phyloP scores from a whole-genome alignment of 352 stramenopile species.

The Phytophthora idaei region DNA sequence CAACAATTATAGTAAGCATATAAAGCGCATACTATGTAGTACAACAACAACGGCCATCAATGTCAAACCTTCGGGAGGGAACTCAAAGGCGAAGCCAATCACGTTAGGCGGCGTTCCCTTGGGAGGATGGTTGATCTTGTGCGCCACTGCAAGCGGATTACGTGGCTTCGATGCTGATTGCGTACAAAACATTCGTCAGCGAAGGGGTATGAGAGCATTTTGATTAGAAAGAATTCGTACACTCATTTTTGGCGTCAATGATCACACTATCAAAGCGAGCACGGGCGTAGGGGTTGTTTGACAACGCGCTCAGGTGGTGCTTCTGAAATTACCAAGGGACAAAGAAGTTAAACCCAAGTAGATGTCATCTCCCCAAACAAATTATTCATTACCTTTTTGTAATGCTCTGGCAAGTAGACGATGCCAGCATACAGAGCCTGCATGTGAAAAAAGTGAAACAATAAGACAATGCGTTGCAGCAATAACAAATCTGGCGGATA shows the following conservation, averaged over 20 bases:
- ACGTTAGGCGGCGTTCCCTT: conserved; percentile 72
- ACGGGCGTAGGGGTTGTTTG: conserved; percentile 78
- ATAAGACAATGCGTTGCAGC: neutral
- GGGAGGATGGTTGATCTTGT: conserved; percentile 90
- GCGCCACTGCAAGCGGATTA: conserved; percentile 76
- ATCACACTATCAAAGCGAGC: conserved; percentile 88
- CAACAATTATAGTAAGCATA: neutral
- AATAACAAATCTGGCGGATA: conserved; percentile 5
- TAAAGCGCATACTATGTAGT: too few species aligned
- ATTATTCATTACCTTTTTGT: conserved; percentile 65
- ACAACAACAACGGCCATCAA: too few species aligned
- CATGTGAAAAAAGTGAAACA: neutral
- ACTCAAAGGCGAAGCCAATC: conserved; percentile 84
- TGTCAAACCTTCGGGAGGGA: conserved; percentile 62
- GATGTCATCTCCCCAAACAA: neutral
- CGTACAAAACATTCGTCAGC: conserved; percentile 15
- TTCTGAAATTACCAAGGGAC: conserved; percentile 23
- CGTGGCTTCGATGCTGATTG: conserved; percentile 53
- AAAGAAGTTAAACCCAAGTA: neutral
- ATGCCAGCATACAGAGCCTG: conserved; percentile 79
- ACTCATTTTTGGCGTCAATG: conserved; percentile 83
- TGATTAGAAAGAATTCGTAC: conserved; percentile 37
- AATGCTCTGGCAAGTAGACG: conserved; percentile 87
- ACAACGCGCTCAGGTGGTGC: conserved; percentile 69
- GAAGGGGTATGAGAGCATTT: neutral